These are phyloP conservation scores for Adansonia grandidieri DNA, from an alignment of 441 rosid genomes.

Conservation along the genomic window DNA sequence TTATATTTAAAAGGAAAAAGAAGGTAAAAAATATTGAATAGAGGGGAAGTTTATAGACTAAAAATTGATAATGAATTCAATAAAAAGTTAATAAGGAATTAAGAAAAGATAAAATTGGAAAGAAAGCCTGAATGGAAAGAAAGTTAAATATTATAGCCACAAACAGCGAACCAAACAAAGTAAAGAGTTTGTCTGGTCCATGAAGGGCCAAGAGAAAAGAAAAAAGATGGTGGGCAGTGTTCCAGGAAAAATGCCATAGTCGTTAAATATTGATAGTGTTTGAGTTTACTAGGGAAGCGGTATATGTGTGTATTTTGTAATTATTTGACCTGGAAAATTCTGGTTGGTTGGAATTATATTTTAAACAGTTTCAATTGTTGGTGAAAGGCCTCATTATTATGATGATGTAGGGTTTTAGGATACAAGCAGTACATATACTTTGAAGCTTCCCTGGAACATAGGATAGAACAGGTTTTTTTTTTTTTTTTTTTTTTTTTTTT, in stretches of 20 bases:
- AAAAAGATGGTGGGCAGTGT: not conserved
- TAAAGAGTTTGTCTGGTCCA: not conserved
- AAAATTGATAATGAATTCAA: constrained; percentile 2
- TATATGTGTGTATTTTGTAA: not conserved
- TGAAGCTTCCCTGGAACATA: not conserved
- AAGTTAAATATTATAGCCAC: constrained; percentile 1
- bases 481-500: not conserved
- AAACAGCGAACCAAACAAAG: not conserved
- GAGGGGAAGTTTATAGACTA: not conserved
- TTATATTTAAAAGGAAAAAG: constrained; percentile 4
- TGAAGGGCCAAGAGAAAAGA: not conserved
- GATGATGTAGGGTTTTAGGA: not conserved
- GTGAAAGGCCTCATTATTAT: not conserved
- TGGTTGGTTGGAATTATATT: not conserved
- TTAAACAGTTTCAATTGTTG: not conserved
- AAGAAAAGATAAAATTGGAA: not conserved
- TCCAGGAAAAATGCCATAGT: not conserved
- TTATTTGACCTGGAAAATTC: constrained; percentile 1
- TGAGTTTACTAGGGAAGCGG: not conserved
- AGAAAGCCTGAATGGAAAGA: not conserved
- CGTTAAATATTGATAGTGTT: not conserved
- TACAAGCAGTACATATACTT: not conserved
- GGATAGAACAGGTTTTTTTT: not conserved
- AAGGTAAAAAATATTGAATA: not conserved
- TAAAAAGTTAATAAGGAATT: not conserved